A percentile compares a stretch with the other conserved stretches of the same genome.
Evolutionary conservation across 2,329 filamentous ascomycete species (phyloP).

Genomic region (Microsporum audouinii): DNA sequence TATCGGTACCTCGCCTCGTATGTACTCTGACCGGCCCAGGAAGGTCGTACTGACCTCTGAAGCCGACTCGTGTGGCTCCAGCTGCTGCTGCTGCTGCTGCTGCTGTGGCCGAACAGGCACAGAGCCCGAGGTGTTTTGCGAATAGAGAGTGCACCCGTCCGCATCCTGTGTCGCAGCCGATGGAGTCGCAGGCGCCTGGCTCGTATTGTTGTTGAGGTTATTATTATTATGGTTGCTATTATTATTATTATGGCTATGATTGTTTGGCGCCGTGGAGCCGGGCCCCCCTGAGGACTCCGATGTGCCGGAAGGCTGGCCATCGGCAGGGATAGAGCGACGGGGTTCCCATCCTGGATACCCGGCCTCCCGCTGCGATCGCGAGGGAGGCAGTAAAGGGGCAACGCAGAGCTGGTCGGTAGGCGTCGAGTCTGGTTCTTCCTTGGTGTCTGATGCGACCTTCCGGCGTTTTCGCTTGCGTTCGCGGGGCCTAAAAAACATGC

Average conservation of each 20-base stretch:
- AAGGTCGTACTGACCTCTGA: conserved; percentile 18
- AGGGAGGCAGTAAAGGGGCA: conserved; percentile 9
- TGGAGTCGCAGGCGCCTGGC: conserved; percentile 8
- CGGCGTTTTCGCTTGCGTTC: conserved; percentile 17
- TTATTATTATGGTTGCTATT: background rate
- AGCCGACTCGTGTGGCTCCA: conserved; percentile 14
- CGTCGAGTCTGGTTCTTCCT: conserved; percentile 4
- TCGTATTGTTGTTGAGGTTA: background rate
- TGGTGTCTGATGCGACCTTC: conserved; percentile 8
- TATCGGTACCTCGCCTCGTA: conserved; percentile 19
- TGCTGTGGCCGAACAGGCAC: conserved; percentile 3
- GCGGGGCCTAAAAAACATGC: conserved; percentile 11
- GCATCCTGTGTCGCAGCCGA: conserved; percentile 7
- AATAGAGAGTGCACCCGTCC: conserved; percentile 6
- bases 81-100: conserved; percentile 11
- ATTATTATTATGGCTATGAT: background rate
- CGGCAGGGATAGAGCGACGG: conserved; percentile 8
- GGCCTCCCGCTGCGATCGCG: conserved; percentile 11
- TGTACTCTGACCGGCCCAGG: conserved; percentile 23
- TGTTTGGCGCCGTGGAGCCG: conserved; percentile 6
- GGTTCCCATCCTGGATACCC: conserved; percentile 10
- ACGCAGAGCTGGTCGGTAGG: background rate
- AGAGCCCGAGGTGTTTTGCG: conserved; percentile 4
- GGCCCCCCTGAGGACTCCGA: conserved; percentile 11
- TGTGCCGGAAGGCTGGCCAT: conserved; percentile 7